Evolutionary conservation across 2,329 filamentous ascomycete species (phyloP).

Genomic region (Stachybotrys echinatus): DNA sequence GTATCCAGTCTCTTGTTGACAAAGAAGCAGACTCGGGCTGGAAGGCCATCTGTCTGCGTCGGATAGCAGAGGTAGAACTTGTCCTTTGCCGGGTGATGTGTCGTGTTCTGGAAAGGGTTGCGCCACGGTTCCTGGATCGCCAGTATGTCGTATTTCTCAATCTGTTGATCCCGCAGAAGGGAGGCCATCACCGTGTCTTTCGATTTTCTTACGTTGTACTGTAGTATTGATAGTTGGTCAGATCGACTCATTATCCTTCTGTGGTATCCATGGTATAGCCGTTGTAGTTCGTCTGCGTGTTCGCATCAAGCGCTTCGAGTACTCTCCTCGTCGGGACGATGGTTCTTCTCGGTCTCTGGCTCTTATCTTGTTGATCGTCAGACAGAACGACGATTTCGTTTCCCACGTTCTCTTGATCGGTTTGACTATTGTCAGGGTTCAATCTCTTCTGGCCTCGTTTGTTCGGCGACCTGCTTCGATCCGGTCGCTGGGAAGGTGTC

Average conservation of each 20-base stretch:
- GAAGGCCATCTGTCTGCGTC: not conserved
- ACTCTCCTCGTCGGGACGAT: not conserved
- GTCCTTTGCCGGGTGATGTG: not conserved
- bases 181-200: constrained; percentile 4
- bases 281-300: not conserved
- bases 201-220: constrained; percentile 5
- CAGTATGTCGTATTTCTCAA: no score
- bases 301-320: not conserved
- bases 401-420: not conserved
- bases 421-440: not conserved
- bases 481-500: not conserved
- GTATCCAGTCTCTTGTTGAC: constrained; percentile 1
- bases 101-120: constrained; percentile 1
- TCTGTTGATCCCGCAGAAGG: constrained; percentile 1
- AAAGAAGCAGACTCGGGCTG: constrained; percentile 1
- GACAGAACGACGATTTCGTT: not conserved
- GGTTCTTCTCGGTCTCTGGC: not conserved
- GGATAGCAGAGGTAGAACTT: not conserved
- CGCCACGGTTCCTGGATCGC: constrained; percentile 1
- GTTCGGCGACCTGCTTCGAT: not conserved
- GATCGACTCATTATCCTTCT: not conserved
- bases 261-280: constrained; percentile 1
- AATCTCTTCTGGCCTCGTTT: constrained; percentile 1
- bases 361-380: not conserved
- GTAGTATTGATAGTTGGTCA: constrained; percentile 4